Base-by-base conservation (phyloP, 192 early-diverging fungal species). In the Coemansia sp. region DNA sequence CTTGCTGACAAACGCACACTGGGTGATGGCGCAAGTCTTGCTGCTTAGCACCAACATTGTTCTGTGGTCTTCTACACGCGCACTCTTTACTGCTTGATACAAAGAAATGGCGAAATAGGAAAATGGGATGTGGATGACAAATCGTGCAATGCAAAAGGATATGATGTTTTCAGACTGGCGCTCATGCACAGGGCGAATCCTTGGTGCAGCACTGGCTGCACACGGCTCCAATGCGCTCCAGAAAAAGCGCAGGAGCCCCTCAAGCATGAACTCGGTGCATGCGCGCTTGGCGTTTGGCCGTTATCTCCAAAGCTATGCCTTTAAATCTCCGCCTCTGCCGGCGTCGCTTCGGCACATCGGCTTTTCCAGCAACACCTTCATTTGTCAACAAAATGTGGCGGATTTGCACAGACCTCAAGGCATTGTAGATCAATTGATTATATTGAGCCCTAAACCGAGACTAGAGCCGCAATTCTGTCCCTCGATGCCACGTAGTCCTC, bases 281-380 rank as follows among this genome's bases (percentile, higher is more conserved):
- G 14, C 24, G 43, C 3, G 29, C 29, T 32, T 3, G 8, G 46
- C 14, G 29, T 50, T 12, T n/a, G 14, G 6, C 14, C 0, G 24
- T 27, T 17, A n/a, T 50, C 46, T 29, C 14, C 15, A 29, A 1
- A 27, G 21, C 29, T 22, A 27, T 14, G n/a, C 14, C 46, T 4
- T 50, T 15, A 26, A 50, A 50, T 50, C 46, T 50, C 46, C 27
- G 46, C 29, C 24, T 50, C 46, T 15, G 46, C 26, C 46, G 46
- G 46, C 46, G 14, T 50, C 26, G n/a, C 29, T 22, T 50, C 46
- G 46, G 46, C 0, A 27, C 4, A 27, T 50, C 46, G 46, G 46
- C 46, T 50, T 50, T 50, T 8, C 29, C 29, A 32, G 2, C 29
- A 4, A 7, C 9, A 6, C n/a, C 29, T 14, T 0, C 3, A 50